A percentile compares a stretch with the other conserved stretches of the same genome.
Evolutionary conservation across 2,329 filamentous ascomycete genomes (phyloP).

Genomic region (Remersonia thermophila): DNA sequence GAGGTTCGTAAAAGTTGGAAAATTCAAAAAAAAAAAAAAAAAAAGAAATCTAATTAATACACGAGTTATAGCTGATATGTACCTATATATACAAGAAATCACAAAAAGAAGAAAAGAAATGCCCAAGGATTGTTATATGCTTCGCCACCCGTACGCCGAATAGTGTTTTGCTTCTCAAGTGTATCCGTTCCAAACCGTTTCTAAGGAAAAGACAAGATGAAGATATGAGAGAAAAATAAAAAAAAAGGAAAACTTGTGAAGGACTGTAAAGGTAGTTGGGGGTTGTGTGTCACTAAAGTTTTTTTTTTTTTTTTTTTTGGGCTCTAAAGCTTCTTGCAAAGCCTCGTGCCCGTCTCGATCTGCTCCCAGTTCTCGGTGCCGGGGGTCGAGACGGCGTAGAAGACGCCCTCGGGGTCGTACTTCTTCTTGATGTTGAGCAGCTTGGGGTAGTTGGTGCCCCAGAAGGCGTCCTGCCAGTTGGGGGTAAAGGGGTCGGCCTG

Average conservation of each 20-base stretch:
- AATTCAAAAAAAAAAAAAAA: background rate
- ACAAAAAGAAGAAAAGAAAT: background rate
- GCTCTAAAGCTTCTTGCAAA: conserved; percentile 24
- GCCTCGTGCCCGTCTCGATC: conserved; percentile 26
- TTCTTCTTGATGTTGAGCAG: conserved; percentile 28
- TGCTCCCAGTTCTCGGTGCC: conserved; percentile 34
- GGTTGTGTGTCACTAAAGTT: background rate
- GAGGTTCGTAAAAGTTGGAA: no score
- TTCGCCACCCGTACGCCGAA: no score
- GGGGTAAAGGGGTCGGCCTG: conserved; percentile 21
- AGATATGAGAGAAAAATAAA: no score
- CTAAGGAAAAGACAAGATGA: no score
- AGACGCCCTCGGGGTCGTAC: conserved; percentile 31
- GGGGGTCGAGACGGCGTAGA: conserved; percentile 30
- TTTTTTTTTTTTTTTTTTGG: no score
- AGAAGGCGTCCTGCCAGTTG: conserved; percentile 28
- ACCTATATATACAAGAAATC: background rate
- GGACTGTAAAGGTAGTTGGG: no score
- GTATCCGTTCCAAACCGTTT: no score
- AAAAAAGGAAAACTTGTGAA: no score
- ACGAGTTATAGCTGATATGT: no score
- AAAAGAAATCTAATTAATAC: no score
- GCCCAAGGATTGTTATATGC: no score
- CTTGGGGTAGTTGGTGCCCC: conserved; percentile 26
- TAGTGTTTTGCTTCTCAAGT: no score